Evolutionary conservation across 2,329 filamentous ascomycete genomes (phyloP), one percentile per base, ranked within the genome.

Genomic region (Xylaria multiplex): DNA sequence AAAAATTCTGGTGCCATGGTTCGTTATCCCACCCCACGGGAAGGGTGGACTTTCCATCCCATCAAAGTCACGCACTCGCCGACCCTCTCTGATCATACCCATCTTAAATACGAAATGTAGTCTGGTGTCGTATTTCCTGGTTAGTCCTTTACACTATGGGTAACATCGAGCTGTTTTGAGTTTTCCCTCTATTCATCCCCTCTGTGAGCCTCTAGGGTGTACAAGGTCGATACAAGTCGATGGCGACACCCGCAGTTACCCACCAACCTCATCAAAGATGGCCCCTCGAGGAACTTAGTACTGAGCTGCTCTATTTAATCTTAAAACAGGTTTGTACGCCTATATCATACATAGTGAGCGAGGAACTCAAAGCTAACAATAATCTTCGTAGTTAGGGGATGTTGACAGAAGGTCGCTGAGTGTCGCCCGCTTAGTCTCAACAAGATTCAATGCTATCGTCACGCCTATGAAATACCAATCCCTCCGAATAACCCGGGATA

Each of bases 221-320:
- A 55, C 52, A 30, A 50, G 27, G 45, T 60, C 32, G 32, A 55
- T 37, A 53, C 63, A 60, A 52, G 57, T 50, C 66, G 60, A 71
- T 74, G 69, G 69, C 67, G 45, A 68, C 55, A 37, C 43, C 59
- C 45, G 27, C 65, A 35, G 55, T 55, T 60, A 22, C 24, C 7
- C 11, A 59, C 42, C 54, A 40, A 59, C 35, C 64, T 58, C 50
- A 54, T 48, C 68, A 61, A 35, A 70, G 48, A 58, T 75, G 73
- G 70, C 77, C 75, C 9, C 68, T 80, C 22, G 68, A 77, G 58
- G 71, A 76, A 59, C 77, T 84, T 19, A 82, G 80, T 70, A 77
- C 80, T 4, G 82, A 84, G 72, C 71, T 84, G 16, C 56, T 83
- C n/a, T 70, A 74, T 59, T 72, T 83, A 43, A 78, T 84, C 40